These are phyloP conservation scores for Fusarium buharicum DNA, from an alignment of 2,329 filamentous ascomycete genomes.

Conservation along the genomic window DNA sequence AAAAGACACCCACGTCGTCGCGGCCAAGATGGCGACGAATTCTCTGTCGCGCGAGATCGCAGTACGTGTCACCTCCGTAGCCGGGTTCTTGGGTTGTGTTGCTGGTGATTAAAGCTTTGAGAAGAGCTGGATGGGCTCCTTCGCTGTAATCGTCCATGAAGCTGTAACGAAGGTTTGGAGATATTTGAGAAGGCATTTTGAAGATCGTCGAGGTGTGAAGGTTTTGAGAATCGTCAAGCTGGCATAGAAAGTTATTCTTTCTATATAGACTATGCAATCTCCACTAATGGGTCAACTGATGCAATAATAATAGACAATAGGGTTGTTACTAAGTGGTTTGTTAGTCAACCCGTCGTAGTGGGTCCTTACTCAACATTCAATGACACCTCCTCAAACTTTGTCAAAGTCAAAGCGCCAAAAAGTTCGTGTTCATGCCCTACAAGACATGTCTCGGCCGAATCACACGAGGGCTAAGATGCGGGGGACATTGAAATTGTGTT, in stretches of 20 bases:
- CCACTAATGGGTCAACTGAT: conserved; percentile 32
- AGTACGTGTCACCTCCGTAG: conserved; percentile 60
- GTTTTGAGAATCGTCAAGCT: not conserved
- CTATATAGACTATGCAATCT: conserved; percentile 31
- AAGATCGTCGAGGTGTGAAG: not conserved
- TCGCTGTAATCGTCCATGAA: conserved; percentile 64
- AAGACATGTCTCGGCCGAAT: not conserved
- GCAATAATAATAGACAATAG: conserved; percentile 17
- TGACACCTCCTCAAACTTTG: conserved; percentile 27
- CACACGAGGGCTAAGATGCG: conserved; percentile 1
- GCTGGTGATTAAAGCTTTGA: conserved; percentile 57
- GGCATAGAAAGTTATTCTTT: conserved; percentile 4
- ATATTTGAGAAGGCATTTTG: conserved; percentile 39
- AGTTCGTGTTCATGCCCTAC: not conserved
- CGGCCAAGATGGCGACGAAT: conserved; percentile 54
- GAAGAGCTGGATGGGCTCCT: conserved; percentile 60
- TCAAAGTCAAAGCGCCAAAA: not conserved
- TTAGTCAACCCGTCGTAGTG: conserved; percentile 38
- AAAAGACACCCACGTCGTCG: conserved; percentile 59
- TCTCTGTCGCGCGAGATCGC: conserved; percentile 53
- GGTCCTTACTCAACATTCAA: conserved; percentile 39
- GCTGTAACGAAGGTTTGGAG: conserved; percentile 51
- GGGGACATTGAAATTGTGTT: conserved; percentile 29
- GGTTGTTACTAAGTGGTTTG: conserved; percentile 35
- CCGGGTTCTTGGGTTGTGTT: conserved; percentile 59